Evolutionary conservation across 805 yeast genomes (phyloP), one percentile per base, ranked within the genome.

Genomic region (Candida chauliodis): DNA sequence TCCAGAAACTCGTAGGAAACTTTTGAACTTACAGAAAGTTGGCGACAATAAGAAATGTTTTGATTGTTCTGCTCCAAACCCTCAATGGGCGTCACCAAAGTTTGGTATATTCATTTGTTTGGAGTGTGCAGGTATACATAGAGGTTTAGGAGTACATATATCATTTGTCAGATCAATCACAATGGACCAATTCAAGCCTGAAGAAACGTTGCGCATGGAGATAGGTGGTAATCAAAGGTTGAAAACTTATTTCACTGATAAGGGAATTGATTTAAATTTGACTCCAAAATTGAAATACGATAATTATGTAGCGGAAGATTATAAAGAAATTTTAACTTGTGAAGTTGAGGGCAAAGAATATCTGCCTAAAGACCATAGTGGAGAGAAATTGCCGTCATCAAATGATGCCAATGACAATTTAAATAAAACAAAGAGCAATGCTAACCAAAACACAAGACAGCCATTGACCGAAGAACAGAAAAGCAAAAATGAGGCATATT

Each of bases 51-150:
- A 84, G 66, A 81, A 78, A 59, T 93, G 99, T 63, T 84, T 88
- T 60, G 99, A 93, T 60, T 93, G 99, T 63, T 73, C 69, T 26
- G 95, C 97, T 1, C 96, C 95, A 42, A 91, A 90, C 58, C 99
- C 99, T 8, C 99, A 93, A 61, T 93, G 99, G 99, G 97, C 98
- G 2, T 88, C 96, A 10, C 98, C 98, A 25, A 93, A 93, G 62
- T 89, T 91, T 64, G 99, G 99, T 43, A 85, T 93, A 44, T 93
- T 90, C 63, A 91, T 93, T 56, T 93, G 99, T 63, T 75, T 93
- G 28, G 99, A 93, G 59, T 93, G 99, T 69, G 99, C 99, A 14
- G 99, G 99, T 32, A 71, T 84, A 40, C 99, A 93, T 61, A 76
- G 95, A 61, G 95, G 98, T 9, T 70, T 93, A 34, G 99, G 99